Conservation (phyloP, 2,329 filamentous ascomycete genomes). For the Monosporascus cannonballus region DNA sequence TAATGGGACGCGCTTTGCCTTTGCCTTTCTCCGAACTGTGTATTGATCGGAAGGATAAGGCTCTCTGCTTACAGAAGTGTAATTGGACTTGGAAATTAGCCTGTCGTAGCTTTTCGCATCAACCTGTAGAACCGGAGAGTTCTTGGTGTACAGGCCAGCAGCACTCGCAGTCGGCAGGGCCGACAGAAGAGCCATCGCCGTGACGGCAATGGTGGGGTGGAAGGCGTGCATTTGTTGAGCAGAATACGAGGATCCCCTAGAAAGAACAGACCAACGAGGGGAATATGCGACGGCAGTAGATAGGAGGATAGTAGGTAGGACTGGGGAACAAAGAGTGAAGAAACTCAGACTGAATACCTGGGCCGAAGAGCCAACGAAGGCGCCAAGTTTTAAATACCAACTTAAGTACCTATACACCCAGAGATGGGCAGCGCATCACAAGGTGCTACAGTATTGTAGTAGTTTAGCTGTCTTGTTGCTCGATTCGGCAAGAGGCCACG, state of each 20-base stretch:
- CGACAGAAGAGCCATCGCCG: constrained; percentile 58
- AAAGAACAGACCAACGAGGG: too few relatives aligned
- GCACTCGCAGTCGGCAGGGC: constrained; percentile 60
- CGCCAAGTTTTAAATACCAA: too few relatives aligned
- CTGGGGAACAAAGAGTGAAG: too few relatives aligned
- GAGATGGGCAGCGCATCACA: too few relatives aligned
- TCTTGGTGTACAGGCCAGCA: constrained; percentile 76
- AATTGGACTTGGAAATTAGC: constrained; percentile 80
- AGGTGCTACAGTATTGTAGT: neutral
- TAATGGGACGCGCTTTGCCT: neutral
- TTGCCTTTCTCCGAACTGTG: too few relatives aligned
- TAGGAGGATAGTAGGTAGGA: too few relatives aligned
- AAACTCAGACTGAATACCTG: too few relatives aligned
- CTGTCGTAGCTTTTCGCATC: constrained; percentile 72
- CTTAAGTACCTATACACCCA: too few relatives aligned
- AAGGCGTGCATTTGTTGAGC: constrained; percentile 40
- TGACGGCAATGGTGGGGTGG: constrained; percentile 45
- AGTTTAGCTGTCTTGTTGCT: constrained; percentile 21
- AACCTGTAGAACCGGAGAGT: constrained; percentile 79
- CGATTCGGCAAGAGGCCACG: constrained; percentile 35
- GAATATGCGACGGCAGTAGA: too few relatives aligned
- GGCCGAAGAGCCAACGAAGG: too few relatives aligned
- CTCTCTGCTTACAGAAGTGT: constrained; percentile 67
- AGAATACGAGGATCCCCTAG: neutral
- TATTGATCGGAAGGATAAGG: too few relatives aligned